Percentiles rank a stretch among this genome's conserved stretches.
These are phyloP conservation scores for Boletus mariae DNA, from an alignment of 1,284 basidiomycete species.

Conservation along the genomic window DNA sequence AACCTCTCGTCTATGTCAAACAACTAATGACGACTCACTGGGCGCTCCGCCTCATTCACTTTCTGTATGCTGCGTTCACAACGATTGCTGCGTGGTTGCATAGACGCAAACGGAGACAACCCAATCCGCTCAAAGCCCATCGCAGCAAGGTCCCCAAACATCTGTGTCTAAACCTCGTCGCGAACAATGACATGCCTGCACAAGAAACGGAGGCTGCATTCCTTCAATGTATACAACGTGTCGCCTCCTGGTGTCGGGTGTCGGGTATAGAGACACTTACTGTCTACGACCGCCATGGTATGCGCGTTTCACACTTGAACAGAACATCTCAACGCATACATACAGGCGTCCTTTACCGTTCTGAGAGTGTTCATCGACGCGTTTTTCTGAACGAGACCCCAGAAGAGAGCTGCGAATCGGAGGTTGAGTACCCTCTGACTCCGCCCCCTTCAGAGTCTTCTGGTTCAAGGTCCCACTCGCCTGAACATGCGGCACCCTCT, in stretches of 20 bases:
- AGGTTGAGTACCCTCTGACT: constrained; percentile 63
- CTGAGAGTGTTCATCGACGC: constrained; percentile 39
- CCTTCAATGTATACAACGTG: constrained; percentile 49
- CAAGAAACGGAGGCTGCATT: constrained; percentile 42
- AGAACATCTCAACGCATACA: constrained; percentile 6
- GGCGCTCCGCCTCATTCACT: constrained; percentile 53
- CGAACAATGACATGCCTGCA: constrained; percentile 33
- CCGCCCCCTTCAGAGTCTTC: constrained; percentile 69
- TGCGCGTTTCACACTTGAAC: constrained; percentile 19
- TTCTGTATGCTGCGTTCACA: constrained; percentile 48
- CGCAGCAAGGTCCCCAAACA: constrained; percentile 60
- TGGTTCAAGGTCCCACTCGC: constrained; percentile 57
- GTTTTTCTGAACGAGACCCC: constrained; percentile 32
- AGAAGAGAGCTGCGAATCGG: constrained; percentile 46
- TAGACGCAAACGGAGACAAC: constrained; percentile 34
- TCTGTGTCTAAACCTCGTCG: constrained; percentile 58
- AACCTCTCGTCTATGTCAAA: constrained; percentile 10
- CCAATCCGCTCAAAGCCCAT: constrained; percentile 44
- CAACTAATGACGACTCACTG: constrained; percentile 38
- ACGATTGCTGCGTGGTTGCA: constrained; percentile 40
- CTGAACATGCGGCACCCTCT: constrained; percentile 34
- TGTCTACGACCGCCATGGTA: constrained; percentile 69
- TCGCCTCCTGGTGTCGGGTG: constrained; percentile 55
- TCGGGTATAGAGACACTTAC: constrained; percentile 59
- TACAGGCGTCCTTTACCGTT: constrained; percentile 48